A percentile compares a stretch with the other conserved stretches of the same genome.
Conservation (phyloP, 2,329 filamentous ascomycete species). For the Paraconiothyrium sp. region DNA sequence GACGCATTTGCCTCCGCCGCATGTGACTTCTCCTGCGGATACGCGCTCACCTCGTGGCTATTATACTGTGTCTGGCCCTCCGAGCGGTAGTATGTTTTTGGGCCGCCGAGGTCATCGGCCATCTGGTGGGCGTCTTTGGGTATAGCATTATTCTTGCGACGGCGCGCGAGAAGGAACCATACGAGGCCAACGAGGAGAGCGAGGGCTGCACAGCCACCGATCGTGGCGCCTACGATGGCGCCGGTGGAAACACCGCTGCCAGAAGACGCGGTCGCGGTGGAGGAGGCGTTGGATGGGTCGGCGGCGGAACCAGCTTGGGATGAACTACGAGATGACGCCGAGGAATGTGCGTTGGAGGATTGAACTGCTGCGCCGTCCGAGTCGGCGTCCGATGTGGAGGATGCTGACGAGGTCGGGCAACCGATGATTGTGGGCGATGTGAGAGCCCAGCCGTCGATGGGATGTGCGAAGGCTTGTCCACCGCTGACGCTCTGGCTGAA, state of each 20-base stretch:
- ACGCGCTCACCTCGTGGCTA: constrained; percentile 7
- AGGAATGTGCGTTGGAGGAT: background rate
- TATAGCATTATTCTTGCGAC: constrained; percentile 16
- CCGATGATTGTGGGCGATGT: constrained; percentile 22
- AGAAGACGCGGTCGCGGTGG: constrained; percentile 1
- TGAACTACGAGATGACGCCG: background rate
- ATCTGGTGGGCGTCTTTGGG: constrained; percentile 21
- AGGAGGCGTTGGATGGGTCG: background rate
- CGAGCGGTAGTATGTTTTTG: background rate
- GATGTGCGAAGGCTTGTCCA: constrained; percentile 37
- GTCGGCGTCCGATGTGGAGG: constrained; percentile 11
- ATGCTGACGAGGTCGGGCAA: constrained; percentile 20
- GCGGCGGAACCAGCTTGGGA: background rate
- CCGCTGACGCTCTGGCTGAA: constrained; percentile 19
- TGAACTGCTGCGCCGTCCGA: background rate
- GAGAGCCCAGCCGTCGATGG: constrained; percentile 39
- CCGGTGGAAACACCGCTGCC: constrained; percentile 22
- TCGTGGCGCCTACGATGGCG: constrained; percentile 34
- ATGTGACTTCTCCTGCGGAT: constrained; percentile 8
- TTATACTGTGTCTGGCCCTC: background rate
- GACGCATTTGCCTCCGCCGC: too few species aligned
- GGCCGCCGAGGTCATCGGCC: constrained; percentile 18
- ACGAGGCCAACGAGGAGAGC: constrained; percentile 26
- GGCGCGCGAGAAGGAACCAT: constrained; percentile 25
- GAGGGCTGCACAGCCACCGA: constrained; percentile 30